Evolutionary conservation across 129 eudicot species (phyloP), one percentile per base, ranked within the genome.

Genomic region (Flaveria robusta): DNA sequence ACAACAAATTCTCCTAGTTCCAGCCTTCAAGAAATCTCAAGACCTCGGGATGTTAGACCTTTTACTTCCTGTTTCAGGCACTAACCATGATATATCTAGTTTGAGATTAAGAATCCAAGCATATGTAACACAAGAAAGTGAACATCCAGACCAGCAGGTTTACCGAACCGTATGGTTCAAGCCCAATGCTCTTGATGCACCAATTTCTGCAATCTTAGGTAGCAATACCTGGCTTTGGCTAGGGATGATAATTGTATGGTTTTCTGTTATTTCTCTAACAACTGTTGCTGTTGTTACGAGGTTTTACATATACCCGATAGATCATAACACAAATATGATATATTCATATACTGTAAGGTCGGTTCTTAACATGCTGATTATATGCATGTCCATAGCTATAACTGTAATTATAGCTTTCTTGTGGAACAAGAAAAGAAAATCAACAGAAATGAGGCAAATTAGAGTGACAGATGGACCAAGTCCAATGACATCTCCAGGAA

Each of bases 31-130:
- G 78, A 80, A 62, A 58, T 71, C 83, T 16, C 49, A 19, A 19
- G 92, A 87, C 69, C 88, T 90, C 64, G 71, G 82, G 15, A 79
- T 85, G 74, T 80, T 90, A 49, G 82, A 90, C 59, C 86, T 90
- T 70, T 62, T 90, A 42, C 79, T 83, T 22, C 96, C 92, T 22
- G 58, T 52, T 27, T 78, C 86, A 0, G 78, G 80, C 68, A 60
- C 81, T 37, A 80, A 65, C 13, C 41, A 56, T 4, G 90, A 86
- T 71, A 31, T 83, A 45, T 81, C 89, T 24, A 13, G 24, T 14
- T 37, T 90, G 41, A 20, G 69, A 9, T 58, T 90, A 56, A 86
- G 84, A 56, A 87, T 90, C 23, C 71, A 81, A 60, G 92, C 85
- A 13, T 90, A 83, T 7, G 18, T 90, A 13, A 90, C 92, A 9